Evolutionary conservation across 129 eudicot species (phyloP).

Genomic region (Chrysanthemum lavandulifolium): DNA sequence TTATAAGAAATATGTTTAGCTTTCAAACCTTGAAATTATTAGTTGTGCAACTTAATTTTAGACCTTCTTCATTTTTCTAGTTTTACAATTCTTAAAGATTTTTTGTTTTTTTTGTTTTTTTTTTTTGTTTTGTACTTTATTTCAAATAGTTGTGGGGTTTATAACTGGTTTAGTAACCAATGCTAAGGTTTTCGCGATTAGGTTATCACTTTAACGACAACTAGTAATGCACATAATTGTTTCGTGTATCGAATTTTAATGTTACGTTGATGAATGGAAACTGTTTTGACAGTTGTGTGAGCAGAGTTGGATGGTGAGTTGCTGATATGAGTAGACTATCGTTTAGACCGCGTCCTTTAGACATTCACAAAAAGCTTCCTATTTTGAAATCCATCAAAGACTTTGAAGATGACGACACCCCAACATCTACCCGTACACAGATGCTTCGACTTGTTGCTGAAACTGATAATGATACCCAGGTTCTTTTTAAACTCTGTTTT

Average conservation of each 20-base stretch:
- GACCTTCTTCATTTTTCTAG: too few relatives aligned
- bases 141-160: neutral
- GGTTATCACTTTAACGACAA: neutral
- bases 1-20: too few relatives aligned
- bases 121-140: neutral
- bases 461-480: constrained; percentile 70
- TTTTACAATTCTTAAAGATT: too few relatives aligned
- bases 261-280: too few relatives aligned
- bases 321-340: constrained; percentile 86
- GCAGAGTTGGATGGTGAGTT: constrained; percentile 24
- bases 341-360: constrained; percentile 88
- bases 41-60: too few relatives aligned
- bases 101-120: neutral
- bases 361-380: constrained; percentile 89
- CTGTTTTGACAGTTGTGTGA: neutral
- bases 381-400: constrained; percentile 81
- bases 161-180: neutral
- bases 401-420: constrained; percentile 86
- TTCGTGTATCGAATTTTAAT: too few relatives aligned
- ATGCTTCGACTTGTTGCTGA: constrained; percentile 77
- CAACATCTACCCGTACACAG: constrained; percentile 77
- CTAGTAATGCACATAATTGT: neutral
- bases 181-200: neutral
- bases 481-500: constrained; percentile 6
- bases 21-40: too few relatives aligned